A percentile compares a stretch with the other conserved stretches of the same genome.
Conservation (phyloP, 169 alveolate genomes). For the Cryptosporidium parvum region DNA sequence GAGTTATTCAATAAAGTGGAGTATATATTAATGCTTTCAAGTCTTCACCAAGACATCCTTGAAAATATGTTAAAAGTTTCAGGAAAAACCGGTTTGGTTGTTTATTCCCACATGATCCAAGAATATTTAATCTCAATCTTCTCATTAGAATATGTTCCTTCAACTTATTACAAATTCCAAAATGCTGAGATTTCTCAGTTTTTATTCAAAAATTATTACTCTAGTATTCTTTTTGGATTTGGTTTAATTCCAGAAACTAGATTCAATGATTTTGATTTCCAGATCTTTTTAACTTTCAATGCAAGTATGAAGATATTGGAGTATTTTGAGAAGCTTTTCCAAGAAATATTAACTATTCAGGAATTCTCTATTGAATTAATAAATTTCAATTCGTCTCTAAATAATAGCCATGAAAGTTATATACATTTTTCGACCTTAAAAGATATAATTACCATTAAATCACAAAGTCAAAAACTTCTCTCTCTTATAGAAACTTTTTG, state of each 20-base stretch:
- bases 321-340: conserved; percentile 22
- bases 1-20: background rate
- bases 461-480: background rate
- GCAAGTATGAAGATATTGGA: conserved; percentile 44
- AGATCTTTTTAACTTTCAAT: conserved; percentile 23
- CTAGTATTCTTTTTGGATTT: conserved; percentile 25
- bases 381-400: background rate
- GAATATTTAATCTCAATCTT: conserved; percentile 11
- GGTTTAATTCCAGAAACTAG: conserved; percentile 15
- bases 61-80: conserved; percentile 28
- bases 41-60: background rate
- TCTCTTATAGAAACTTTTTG: background rate
- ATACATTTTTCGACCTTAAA: background rate
- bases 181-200: background rate
- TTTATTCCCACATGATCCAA: conserved; percentile 41
- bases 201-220: conserved; percentile 10
- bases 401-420: background rate
- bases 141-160: conserved; percentile 19
- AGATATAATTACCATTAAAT: background rate
- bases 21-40: background rate
- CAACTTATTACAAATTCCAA: background rate
- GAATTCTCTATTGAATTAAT: background rate
- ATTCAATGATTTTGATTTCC: conserved; percentile 11
- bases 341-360: conserved; percentile 35
- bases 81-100: conserved; percentile 43